Percentiles rank a stretch among this genome's conserved stretches.
phyloP scores from a whole-genome alignment of 2,329 filamentous ascomycete genomes.

The Colletotrichum sp. region DNA sequence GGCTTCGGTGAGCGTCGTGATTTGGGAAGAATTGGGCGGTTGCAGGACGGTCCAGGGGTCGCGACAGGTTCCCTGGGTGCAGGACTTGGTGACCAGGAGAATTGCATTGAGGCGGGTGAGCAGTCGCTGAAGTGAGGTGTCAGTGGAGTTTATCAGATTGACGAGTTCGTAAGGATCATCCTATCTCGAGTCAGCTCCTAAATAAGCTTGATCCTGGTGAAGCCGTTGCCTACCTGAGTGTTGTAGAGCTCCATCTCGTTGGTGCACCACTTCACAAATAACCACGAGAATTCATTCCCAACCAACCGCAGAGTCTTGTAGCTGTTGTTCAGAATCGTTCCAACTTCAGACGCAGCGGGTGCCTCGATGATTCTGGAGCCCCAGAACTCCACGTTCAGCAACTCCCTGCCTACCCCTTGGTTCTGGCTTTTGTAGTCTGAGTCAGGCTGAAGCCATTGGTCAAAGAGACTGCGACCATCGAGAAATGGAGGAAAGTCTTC shows the following conservation, averaged over 20 bases:
- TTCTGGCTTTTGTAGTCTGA: background rate
- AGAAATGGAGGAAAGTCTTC: conserved; percentile 29
- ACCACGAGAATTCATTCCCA: conserved; percentile 24
- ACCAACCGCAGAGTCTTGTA: conserved; percentile 34
- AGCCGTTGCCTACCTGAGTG: conserved; percentile 14
- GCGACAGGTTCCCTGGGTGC: conserved; percentile 26
- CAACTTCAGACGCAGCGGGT: conserved; percentile 19
- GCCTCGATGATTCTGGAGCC: conserved; percentile 22
- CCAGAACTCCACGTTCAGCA: conserved; percentile 33
- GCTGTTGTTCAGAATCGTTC: conserved; percentile 23
- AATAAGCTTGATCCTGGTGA: background rate
- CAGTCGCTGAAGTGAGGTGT: background rate
- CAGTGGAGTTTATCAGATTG: conserved; percentile 23
- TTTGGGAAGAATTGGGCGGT: background rate
- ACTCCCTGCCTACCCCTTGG: conserved; percentile 24
- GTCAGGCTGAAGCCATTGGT: conserved; percentile 31
- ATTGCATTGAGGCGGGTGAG: conserved; percentile 26
- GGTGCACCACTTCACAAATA: conserved; percentile 34
- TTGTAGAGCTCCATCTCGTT: conserved; percentile 34
- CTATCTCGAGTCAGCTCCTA: background rate
- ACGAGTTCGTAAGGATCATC: conserved; percentile 30
- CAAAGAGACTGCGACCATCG: conserved; percentile 21
- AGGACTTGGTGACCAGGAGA: conserved; percentile 31
- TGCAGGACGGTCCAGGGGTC: conserved; percentile 25
- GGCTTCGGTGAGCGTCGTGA: background rate